These are phyloP conservation scores for Cladophialophora chaetospira DNA, from an alignment of 2,329 filamentous ascomycete species.

Conservation along the genomic window DNA sequence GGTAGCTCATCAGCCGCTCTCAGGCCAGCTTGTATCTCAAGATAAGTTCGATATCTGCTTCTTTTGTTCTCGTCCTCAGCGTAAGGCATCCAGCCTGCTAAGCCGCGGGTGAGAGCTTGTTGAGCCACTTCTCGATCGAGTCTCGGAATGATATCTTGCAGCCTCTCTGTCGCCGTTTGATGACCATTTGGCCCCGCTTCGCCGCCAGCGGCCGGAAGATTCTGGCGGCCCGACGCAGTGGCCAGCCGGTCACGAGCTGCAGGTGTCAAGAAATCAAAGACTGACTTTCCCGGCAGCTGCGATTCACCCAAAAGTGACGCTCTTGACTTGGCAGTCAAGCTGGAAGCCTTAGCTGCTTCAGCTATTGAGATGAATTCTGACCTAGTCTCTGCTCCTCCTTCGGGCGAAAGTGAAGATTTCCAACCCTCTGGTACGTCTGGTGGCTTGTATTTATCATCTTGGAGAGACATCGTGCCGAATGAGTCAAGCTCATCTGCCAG, in stretches of 20 bases:
- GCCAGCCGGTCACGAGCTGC: conserved; percentile 76
- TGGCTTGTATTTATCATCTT: conserved; percentile 49
- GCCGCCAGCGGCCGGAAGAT: conserved; percentile 75
- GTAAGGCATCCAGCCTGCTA: conserved; percentile 76
- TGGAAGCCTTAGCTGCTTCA: conserved; percentile 76
- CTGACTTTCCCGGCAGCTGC: conserved; percentile 82
- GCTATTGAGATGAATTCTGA: conserved; percentile 58
- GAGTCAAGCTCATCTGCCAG: conserved; percentile 60
- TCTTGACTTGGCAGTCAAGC: conserved; percentile 72
- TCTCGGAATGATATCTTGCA: conserved; percentile 46
- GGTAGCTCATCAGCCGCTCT: conserved; percentile 55
- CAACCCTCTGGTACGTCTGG: conserved; percentile 60
- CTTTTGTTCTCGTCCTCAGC: conserved; percentile 78
- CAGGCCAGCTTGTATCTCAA: conserved; percentile 73
- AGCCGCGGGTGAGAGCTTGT: conserved; percentile 67
- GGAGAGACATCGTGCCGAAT: conserved; percentile 49
- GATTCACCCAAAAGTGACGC: conserved; percentile 80
- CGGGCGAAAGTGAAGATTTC: conserved; percentile 60
- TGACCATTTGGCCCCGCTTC: conserved; percentile 69
- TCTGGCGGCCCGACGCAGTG: conserved; percentile 69
- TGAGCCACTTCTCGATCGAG: conserved; percentile 68
- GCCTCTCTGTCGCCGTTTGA: conserved; percentile 59
- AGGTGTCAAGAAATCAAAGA: conserved; percentile 88
- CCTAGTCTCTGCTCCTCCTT: not conserved
- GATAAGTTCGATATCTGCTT: conserved; percentile 75